Conservation (phyloP, 1,284 basidiomycete genomes). For the Inonotus hispidus region DNA sequence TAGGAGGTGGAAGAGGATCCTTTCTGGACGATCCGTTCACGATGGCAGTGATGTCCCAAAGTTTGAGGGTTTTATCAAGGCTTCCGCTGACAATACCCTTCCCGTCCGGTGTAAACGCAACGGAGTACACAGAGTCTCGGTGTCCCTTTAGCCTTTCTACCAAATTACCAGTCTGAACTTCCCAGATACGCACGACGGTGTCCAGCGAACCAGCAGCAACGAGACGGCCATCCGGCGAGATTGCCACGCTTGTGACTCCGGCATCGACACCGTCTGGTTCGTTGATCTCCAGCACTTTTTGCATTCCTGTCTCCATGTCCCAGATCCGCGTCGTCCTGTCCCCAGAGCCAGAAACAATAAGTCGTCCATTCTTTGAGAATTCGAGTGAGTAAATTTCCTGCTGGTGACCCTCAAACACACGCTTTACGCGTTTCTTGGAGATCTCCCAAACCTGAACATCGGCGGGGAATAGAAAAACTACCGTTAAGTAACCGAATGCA, state of each 20-base stretch:
- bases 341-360: constrained; percentile 85
- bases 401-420: constrained; percentile 78
- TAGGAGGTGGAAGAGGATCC: constrained; percentile 14
- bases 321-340: constrained; percentile 89
- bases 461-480: constrained; percentile 1
- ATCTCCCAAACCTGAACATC: constrained; percentile 84
- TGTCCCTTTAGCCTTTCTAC: constrained; percentile 78
- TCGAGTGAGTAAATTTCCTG: constrained; percentile 91
- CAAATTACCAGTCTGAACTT: constrained; percentile 64
- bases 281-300: constrained; percentile 54
- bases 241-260: constrained; percentile 75
- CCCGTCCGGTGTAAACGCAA: constrained; percentile 86
- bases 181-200: constrained; percentile 85
- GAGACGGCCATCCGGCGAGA: constrained; percentile 75
- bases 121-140: constrained; percentile 73
- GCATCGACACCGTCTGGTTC: constrained; percentile 59
- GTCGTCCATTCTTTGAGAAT: constrained; percentile 75
- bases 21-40: constrained; percentile 13
- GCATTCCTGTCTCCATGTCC: constrained; percentile 67
- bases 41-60: constrained; percentile 74
- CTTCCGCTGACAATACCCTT: constrained; percentile 76
- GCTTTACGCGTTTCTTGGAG: constrained; percentile 61
- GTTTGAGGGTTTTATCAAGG: constrained; percentile 83
- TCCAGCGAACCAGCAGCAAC: constrained; percentile 85
- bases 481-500: constrained; percentile 6